phyloP scores from a whole-genome alignment of 768 basidiomycete genomes.

The Boletus rubroflammeus region DNA sequence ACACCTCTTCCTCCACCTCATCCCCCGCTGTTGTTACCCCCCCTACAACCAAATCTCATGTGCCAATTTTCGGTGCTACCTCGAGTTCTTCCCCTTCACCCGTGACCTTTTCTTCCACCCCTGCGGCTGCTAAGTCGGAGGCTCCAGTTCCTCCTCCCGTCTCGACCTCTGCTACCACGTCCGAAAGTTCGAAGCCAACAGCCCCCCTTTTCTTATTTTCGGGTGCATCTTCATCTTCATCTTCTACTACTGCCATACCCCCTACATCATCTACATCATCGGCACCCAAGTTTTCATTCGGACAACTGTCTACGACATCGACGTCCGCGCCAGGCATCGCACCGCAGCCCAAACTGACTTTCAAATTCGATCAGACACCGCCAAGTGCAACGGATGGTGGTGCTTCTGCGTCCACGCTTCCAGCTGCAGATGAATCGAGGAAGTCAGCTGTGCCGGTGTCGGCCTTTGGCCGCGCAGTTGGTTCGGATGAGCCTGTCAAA shows the following conservation, averaged over 20 bases:
- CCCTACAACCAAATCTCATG: conserved; percentile 6
- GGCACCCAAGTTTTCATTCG: conserved; percentile 26
- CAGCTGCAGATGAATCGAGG: conserved; percentile 21
- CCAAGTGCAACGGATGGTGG: conserved; percentile 24
- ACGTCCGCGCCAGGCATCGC: conserved; percentile 1
- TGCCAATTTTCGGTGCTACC: conserved; percentile 19
- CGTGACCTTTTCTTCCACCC: conserved; percentile 6
- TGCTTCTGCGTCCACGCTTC: conserved; percentile 7
- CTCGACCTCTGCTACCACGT: neutral
- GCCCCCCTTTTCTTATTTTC: conserved; percentile 23
- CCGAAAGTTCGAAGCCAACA: conserved; percentile 13
- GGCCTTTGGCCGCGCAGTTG: conserved; percentile 10
- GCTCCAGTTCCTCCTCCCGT: neutral
- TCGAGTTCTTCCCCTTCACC: conserved; percentile 1
- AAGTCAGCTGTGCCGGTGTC: conserved; percentile 25
- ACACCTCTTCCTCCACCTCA: conserved; percentile 25
- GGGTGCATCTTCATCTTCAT: conserved; percentile 8
- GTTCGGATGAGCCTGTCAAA: conserved; percentile 24
- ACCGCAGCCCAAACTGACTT: conserved; percentile 21
- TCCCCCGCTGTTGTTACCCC: conserved; percentile 7
- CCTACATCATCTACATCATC: conserved; percentile 10
- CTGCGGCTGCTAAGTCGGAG: conserved; percentile 9
- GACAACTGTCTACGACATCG: conserved; percentile 10
- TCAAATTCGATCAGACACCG: conserved; percentile 22
- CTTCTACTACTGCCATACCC: neutral